phyloP scores from a whole-genome alignment of 129 eudicot species.

The Helichrysum umbraculigerum region DNA sequence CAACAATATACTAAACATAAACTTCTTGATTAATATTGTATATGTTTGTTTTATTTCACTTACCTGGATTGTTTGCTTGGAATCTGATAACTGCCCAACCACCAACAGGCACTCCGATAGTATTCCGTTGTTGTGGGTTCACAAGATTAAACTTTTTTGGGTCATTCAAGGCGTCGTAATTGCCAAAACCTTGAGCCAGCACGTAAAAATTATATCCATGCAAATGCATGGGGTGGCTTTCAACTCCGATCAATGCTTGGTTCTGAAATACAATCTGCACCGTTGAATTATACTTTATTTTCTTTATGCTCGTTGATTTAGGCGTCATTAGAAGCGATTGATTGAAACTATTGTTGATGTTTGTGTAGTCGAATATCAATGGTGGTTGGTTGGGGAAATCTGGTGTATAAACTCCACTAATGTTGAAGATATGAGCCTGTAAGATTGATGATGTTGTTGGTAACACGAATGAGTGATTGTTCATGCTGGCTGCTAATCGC shows the following conservation, averaged over 20 bases:
- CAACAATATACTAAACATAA: too few relatives aligned
- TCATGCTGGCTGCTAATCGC: constrained; percentile 55
- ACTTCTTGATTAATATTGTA: neutral
- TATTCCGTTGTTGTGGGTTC: constrained; percentile 65
- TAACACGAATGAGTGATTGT: constrained; percentile 50
- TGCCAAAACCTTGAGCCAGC: constrained; percentile 74
- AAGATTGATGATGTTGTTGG: constrained; percentile 49
- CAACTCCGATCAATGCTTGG: constrained; percentile 46
- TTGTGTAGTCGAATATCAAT: constrained; percentile 51
- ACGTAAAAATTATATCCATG: constrained; percentile 69
- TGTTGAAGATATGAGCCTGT: constrained; percentile 46
- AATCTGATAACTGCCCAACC: neutral
- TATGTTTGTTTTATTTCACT: too few relatives aligned
- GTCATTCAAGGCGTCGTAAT: constrained; percentile 44
- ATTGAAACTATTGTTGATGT: constrained; percentile 40
- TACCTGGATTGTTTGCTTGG: neutral
- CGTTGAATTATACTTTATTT: constrained; percentile 50
- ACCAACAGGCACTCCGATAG: constrained; percentile 24
- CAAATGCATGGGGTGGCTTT: constrained; percentile 67
- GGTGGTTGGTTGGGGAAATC: constrained; percentile 56
- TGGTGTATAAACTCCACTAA: constrained; percentile 50
- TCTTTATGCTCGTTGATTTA: constrained; percentile 54
- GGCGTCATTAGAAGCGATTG: constrained; percentile 38
- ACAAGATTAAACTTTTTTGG: constrained; percentile 44
- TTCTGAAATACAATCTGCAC: constrained; percentile 67